Conservation (phyloP, 192 early-diverging fungal species). For the Coemansia interrupta region DNA sequence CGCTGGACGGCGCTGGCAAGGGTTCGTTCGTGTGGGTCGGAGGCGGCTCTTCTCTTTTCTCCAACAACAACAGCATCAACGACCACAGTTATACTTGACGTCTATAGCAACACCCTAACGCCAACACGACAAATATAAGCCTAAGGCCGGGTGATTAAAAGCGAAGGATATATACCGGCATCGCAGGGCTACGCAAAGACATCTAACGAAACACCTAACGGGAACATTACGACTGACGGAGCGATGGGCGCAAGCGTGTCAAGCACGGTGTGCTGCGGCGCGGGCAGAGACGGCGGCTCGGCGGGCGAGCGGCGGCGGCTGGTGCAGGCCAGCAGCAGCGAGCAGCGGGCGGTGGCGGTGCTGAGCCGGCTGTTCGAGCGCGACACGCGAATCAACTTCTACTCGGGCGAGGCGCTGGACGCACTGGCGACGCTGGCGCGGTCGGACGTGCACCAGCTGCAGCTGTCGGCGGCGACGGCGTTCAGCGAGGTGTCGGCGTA, state of each 20-base stretch:
- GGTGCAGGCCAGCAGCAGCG: constrained; percentile 16
- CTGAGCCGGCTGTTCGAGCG: constrained; percentile 44
- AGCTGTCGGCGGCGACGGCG: constrained; percentile 80
- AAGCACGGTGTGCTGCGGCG: background rate
- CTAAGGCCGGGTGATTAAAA: no score
- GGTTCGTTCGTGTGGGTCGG: no score
- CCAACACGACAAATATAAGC: no score
- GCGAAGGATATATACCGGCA: no score
- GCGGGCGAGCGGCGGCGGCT: constrained; percentile 26
- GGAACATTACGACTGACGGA: background rate
- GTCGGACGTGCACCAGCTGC: constrained; percentile 80
- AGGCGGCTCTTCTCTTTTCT: no score
- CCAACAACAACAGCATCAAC: no score
- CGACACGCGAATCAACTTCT: constrained; percentile 57
- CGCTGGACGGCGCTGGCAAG: no score
- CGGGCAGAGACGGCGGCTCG: background rate
- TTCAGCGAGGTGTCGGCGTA: constrained; percentile 85
- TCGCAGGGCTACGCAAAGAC: no score
- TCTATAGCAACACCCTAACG: no score
- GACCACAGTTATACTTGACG: no score
- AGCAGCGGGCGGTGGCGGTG: constrained; percentile 36
- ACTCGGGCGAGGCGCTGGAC: constrained; percentile 69
- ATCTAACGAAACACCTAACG: background rate
- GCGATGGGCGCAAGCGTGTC: constrained; percentile 4
- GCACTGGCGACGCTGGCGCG: constrained; percentile 76